phyloP scores from a whole-genome alignment of 345 rosid species.

The Brassica rapa region DNA sequence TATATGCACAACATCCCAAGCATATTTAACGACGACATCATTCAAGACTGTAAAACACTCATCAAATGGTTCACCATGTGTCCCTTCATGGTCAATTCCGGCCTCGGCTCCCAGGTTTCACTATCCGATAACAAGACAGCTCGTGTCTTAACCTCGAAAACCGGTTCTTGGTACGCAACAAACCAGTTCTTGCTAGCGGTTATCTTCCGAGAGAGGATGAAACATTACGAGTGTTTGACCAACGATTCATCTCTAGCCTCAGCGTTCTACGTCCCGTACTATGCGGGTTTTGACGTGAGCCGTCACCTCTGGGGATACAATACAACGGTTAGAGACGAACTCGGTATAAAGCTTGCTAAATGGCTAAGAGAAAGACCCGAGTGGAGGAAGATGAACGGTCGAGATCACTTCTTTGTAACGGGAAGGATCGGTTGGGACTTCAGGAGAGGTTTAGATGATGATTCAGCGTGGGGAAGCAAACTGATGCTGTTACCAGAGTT shows the following conservation, averaged over 20 bases:
- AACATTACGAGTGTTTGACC: slow-evolving; percentile 46
- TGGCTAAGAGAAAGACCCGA: slow-evolving; percentile 48
- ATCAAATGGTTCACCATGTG: slow-evolving; percentile 35
- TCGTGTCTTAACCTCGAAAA: slow-evolving; percentile 13
- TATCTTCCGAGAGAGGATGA: slow-evolving; percentile 48
- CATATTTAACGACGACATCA: slow-evolving; percentile 43
- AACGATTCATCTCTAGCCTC: slow-evolving; percentile 47
- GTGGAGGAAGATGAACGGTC: slow-evolving; percentile 44
- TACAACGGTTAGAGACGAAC: slow-evolving; percentile 40
- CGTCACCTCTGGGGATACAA: slow-evolving; percentile 45
- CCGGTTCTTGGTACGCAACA: slow-evolving; percentile 42
- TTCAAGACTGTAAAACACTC: slow-evolving; percentile 36
- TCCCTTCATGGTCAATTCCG: slow-evolving; percentile 35
- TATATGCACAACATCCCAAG: slow-evolving; percentile 46
- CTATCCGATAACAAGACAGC: neutral
- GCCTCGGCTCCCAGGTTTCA: slow-evolving; percentile 44
- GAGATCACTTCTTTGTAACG: slow-evolving; percentile 48
- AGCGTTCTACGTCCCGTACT: slow-evolving; percentile 48
- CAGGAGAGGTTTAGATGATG: slow-evolving; percentile 33
- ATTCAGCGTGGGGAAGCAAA: slow-evolving; percentile 51
- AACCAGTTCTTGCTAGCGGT: slow-evolving; percentile 47
- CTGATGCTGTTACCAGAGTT: slow-evolving; percentile 43
- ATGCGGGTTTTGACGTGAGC: slow-evolving; percentile 47
- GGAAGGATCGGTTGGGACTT: slow-evolving; percentile 50
- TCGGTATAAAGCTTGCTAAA: slow-evolving; percentile 33